Evolutionary conservation across 768 basidiomycete species (phyloP), one percentile per base, ranked within the genome.

Genomic region (Trametes meyenii): DNA sequence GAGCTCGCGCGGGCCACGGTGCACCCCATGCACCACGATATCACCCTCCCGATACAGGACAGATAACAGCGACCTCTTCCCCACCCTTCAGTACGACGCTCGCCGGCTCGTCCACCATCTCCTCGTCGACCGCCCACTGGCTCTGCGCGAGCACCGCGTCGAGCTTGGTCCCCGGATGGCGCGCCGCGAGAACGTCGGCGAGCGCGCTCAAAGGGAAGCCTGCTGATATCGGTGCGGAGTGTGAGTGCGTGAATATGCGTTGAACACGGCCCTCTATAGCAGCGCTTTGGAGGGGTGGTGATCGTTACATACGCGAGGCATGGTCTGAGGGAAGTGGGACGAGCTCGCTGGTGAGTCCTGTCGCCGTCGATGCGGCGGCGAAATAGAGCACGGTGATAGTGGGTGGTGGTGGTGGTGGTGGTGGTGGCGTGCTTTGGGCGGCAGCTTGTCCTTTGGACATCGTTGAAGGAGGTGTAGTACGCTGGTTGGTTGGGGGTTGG

Each of bases 31-130:
- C 29, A 33, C 29, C 29, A 33, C 8, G 8, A 33, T 33, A 33
- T 71, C 72, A 92, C 35, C 91, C 91, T 5, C 92, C 92, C 54
- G 89, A 90, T 0, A 93, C 90, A 10, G 89, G 91, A 65, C 88
- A 88, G 44, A 94, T 93, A 24, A 93, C 80, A 14, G 86, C 90
- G 8, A 92, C 83, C 67, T 90, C 87, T 71, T 93, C 90, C 21
- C 89, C 90, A 12, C 89, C 88, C 46, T 73, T 79, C 48, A 94
- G 72, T 13, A 75, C 59, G 19, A 83, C 74, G 0, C 63, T 61
- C n/a, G 76, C 74, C 2, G 81, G 80, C 61, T 86, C 79, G 13
- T 87, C 84, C 1, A 91, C 81, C 89, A 92, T 92, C 74, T 90
- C 89, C 54, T 81, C 87, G 67, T 92, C 77, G 13, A 93, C 89